These are phyloP conservation scores for Thuja plicata DNA, from an alignment of 83 land plant species.

Conservation along the genomic window DNA sequence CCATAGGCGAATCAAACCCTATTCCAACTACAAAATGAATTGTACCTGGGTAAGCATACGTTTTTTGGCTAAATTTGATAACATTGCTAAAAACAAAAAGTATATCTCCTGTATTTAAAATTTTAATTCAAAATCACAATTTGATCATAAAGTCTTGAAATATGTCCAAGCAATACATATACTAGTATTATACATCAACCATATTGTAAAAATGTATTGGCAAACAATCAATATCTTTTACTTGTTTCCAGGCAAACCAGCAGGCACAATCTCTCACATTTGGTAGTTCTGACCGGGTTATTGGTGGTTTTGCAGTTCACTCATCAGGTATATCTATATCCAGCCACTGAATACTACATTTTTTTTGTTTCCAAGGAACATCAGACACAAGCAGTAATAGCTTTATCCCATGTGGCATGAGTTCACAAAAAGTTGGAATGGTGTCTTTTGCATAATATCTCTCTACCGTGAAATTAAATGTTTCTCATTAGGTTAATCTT, in stretches of 20 bases:
- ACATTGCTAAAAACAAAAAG: background rate
- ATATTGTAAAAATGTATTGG: background rate
- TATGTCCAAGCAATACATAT: background rate
- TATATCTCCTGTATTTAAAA: background rate
- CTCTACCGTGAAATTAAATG: background rate
- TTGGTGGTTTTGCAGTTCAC: background rate
- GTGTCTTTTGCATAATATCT: background rate
- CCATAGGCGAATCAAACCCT: too few relatives aligned
- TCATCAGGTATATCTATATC: constrained; percentile 1
- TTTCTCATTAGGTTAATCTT: background rate
- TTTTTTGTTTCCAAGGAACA: background rate
- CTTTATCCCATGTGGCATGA: background rate
- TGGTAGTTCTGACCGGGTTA: background rate
- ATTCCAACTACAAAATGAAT: too few relatives aligned
- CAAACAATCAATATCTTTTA: background rate
- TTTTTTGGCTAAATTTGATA: too few relatives aligned
- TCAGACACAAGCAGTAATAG: background rate
- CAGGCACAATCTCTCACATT: background rate
- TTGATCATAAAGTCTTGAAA: background rate
- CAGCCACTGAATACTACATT: background rate
- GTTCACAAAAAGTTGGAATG: background rate
- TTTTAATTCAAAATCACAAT: background rate
- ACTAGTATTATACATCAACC: background rate
- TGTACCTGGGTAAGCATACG: too few relatives aligned
- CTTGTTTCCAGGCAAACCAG: constrained; percentile 1